Evolutionary conservation across 1,284 basidiomycete genomes (phyloP), one percentile per base, ranked within the genome.

Genomic region (Sanguinoderma infundibulare): DNA sequence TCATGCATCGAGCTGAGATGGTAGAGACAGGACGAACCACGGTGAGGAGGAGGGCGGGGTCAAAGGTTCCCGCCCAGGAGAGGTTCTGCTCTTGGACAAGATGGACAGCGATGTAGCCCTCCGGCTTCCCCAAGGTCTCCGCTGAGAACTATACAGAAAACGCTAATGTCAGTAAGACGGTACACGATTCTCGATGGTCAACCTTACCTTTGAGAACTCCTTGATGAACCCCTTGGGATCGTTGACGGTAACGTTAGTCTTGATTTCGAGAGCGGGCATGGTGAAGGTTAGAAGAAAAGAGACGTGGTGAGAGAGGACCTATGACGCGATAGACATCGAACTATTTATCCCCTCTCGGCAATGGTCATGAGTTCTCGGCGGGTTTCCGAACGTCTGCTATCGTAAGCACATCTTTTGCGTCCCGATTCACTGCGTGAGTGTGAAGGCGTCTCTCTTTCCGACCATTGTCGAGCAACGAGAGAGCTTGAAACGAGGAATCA

Each of bases 151-250:
- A 53, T 3, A 17, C 15, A 17, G 36, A 52, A 39, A 17, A 32
- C 20, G 34, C n/a, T 20, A 28, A 15, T 49, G 36, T 32, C 24
- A 6, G 59, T 49, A 42, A 28, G 57, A 32, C 10, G 60, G 57
- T 38, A 72, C 7, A 8, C 9, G 14, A n/a, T 28, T 32, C n/a
- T 32, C 26, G 38, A 22, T 34, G 30, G 42, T 22, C 22, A 5
- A 51, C 20, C 20, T 55, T 59, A 84, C 87, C 81, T 85, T 83
- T 59, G 87, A 88, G 68, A 91, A 83, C 62, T 86, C 82, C n/a
- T 81, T 74, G 30, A 80, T 74, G 61, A 89, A 87, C 2, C 76
- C 78, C 69, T 82, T 85, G 42, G 79, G 71, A 64, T 87, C 80
- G n/a, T 71, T 61, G 63, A 86, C 66, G 72, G 83, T 79, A 65